phyloP scores from a whole-genome alignment of 2,329 filamentous ascomycete species.

The Stemphylium vesicarium region DNA sequence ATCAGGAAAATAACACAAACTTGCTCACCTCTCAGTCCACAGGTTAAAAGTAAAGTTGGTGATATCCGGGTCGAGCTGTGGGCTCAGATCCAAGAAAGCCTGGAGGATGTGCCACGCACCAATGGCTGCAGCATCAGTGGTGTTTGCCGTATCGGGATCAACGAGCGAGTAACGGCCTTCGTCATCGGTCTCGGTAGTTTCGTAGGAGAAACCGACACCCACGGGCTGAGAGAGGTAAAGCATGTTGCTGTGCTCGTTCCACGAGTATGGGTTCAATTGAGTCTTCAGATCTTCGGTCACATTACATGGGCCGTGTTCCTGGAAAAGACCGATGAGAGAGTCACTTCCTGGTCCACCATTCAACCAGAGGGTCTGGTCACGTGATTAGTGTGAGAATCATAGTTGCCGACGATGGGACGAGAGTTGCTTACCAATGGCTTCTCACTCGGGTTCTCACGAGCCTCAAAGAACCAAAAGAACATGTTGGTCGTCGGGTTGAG shows the following conservation, averaged over 20 bases:
- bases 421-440: constrained; percentile 30
- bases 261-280: constrained; percentile 47
- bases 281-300: constrained; percentile 47
- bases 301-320: constrained; percentile 43
- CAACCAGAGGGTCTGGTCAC: constrained; percentile 54
- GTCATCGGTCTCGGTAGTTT: constrained; percentile 33
- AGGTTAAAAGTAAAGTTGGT: constrained; percentile 60
- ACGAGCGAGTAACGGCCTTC: constrained; percentile 42
- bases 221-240: constrained; percentile 50
- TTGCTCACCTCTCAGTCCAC: constrained; percentile 52
- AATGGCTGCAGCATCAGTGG: constrained; percentile 43
- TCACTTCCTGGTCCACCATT: constrained; percentile 60
- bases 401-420: background rate
- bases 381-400: background rate
- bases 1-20: background rate
- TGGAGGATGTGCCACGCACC: constrained; percentile 48
- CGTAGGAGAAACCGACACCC: constrained; percentile 51
- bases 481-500: constrained; percentile 46
- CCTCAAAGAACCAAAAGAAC: constrained; percentile 58
- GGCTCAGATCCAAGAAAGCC: constrained; percentile 43
- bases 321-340: constrained; percentile 63
- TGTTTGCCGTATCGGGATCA: constrained; percentile 39
- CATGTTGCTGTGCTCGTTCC: constrained; percentile 50
- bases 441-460: constrained; percentile 51
- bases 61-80: constrained; percentile 57